Conservation (phyloP, 139 green algal genomes). For the Prasinococcaceae sp. region DNA sequence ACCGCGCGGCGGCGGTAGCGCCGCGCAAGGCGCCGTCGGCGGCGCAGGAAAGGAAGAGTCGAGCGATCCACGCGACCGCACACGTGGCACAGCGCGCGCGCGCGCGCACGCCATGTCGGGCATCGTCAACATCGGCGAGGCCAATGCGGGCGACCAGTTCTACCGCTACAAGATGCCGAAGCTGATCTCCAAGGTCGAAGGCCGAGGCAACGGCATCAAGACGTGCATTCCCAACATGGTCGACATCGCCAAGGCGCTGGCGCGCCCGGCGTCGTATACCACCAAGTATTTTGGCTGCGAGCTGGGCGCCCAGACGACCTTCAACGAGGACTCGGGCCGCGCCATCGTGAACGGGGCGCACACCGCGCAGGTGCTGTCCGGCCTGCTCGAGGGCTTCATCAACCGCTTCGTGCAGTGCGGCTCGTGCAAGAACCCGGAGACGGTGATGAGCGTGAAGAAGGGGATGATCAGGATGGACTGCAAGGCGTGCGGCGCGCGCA, state of each 20-base stretch:
- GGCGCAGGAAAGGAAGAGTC: too few species aligned
- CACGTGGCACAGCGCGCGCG: too few species aligned
- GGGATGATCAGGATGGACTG: conserved; percentile 89
- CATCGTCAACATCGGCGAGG: conserved; percentile 56
- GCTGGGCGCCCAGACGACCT: conserved; percentile 92
- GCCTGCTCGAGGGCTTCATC: conserved; percentile 93
- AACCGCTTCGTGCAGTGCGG: conserved; percentile 99
- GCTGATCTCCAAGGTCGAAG: conserved; percentile 87
- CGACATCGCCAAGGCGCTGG: conserved; percentile 93
- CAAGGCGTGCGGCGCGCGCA: conserved; percentile 70
- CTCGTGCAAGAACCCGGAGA: conserved; percentile 94
- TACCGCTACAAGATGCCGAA: conserved; percentile 99
- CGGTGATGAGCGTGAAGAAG: conserved; percentile 71
- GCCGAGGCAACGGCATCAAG: conserved; percentile 95
- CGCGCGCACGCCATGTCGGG: too few species aligned
- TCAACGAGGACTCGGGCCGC: conserved; percentile 69
- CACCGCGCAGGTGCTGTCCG: conserved; percentile 50
- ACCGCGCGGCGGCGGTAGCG: too few species aligned
- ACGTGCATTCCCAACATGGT: conserved; percentile 98
- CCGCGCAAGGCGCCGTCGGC: too few species aligned
- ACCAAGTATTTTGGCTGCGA: conserved; percentile 94
- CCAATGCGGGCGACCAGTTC: conserved; percentile 78
- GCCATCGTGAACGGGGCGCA: conserved; percentile 92
- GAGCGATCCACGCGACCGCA: too few species aligned
- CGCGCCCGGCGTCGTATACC: conserved; percentile 78